phyloP scores from a whole-genome alignment of 2,329 filamentous ascomycete genomes.

The Ophiostoma novo-ulmi region DNA sequence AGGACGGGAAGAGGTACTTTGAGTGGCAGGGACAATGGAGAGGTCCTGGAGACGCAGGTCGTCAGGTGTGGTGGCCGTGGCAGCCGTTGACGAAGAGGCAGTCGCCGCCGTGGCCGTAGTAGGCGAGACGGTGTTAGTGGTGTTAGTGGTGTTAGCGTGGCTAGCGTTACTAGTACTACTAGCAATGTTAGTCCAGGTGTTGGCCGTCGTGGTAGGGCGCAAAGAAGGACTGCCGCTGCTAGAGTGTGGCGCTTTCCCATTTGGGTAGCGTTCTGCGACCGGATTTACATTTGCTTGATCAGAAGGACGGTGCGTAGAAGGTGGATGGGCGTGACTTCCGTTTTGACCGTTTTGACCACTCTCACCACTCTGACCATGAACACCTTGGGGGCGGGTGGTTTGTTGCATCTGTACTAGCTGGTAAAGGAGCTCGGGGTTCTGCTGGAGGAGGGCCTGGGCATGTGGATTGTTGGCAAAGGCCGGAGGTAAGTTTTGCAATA shows the following conservation, averaged over 20 bases:
- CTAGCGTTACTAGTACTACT: background rate
- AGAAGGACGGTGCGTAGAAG: background rate
- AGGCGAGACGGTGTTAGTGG: slow-evolving; percentile 11
- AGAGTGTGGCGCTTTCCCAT: background rate
- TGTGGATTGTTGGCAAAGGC: slow-evolving; percentile 14
- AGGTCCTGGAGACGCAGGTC: slow-evolving; percentile 12
- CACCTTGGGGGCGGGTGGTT: background rate
- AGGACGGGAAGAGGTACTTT: background rate
- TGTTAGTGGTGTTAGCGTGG: background rate
- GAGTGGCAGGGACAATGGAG: slow-evolving; percentile 4
- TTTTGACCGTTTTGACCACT: background rate
- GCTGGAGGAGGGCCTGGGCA: slow-evolving; percentile 9
- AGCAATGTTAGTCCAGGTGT: background rate
- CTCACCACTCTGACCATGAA: background rate
- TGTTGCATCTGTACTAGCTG: slow-evolving; percentile 12
- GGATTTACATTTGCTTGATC: background rate
- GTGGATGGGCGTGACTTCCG: background rate
- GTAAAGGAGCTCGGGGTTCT: slow-evolving; percentile 11
- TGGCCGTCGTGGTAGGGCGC: background rate
- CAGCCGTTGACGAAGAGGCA: slow-evolving; percentile 8
- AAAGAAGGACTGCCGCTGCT: slow-evolving; percentile 2
- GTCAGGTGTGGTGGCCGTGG: slow-evolving; percentile 10
- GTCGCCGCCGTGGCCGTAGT: slow-evolving; percentile 3
- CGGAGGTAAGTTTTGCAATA: slow-evolving; percentile 1
- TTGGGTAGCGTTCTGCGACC: background rate